Evolutionary conservation across 306 rosid species (phyloP).

Genomic region (Rosa rugosa): DNA sequence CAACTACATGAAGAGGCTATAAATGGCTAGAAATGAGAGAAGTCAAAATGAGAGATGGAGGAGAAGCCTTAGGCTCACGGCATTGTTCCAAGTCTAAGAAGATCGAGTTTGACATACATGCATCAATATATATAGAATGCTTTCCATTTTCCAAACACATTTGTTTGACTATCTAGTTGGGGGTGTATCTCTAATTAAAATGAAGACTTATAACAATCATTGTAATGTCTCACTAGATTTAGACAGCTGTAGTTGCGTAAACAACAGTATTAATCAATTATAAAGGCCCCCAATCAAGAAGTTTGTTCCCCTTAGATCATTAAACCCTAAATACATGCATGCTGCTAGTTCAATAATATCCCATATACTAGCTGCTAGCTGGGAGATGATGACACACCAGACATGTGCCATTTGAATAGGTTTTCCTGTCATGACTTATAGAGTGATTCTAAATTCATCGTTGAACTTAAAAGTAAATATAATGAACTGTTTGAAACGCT

Average conservation of each 20-base stretch:
- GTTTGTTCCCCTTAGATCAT: neutral
- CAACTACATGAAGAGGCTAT: neutral
- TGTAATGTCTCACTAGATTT: conserved; percentile 7
- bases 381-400: neutral
- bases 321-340: neutral
- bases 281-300: neutral
- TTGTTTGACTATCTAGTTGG: neutral
- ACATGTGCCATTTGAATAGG: neutral
- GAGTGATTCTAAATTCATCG: neutral
- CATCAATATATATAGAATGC: neutral
- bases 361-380: neutral
- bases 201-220: neutral
- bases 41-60: neutral
- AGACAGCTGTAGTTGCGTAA: conserved; percentile 12
- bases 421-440: neutral
- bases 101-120: neutral
- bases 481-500: too few relatives aligned
- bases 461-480: neutral
- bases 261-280: neutral
- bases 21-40: neutral
- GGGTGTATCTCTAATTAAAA: neutral
- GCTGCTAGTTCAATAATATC: neutral
- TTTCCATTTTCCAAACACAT: neutral
- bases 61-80: neutral
- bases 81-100: neutral